Conservation (phyloP, 192 early-diverging fungal genomes). For the Coemansia sp. region DNA sequence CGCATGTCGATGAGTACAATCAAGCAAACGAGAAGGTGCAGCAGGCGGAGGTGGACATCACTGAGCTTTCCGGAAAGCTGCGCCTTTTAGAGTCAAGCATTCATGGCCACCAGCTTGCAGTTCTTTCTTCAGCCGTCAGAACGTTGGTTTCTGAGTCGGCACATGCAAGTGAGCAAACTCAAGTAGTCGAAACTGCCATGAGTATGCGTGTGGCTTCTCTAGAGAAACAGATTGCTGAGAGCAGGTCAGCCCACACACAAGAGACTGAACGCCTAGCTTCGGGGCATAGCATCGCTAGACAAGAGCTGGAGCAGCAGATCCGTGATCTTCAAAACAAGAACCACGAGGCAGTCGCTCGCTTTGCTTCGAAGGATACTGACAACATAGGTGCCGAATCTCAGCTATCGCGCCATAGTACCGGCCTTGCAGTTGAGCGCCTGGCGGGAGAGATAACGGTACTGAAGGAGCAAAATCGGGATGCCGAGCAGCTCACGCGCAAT, state of each 20-base stretch:
- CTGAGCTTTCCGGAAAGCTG: constrained; percentile 30
- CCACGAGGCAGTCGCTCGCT: constrained; percentile 31
- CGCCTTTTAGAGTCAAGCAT: constrained; percentile 25
- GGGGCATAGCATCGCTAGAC: background rate
- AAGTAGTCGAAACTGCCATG: background rate
- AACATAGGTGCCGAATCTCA: constrained; percentile 22
- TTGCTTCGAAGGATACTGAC: constrained; percentile 17
- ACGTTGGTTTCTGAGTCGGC: constrained; percentile 32
- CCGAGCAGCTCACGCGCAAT: constrained; percentile 17
- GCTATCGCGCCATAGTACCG: constrained; percentile 42
- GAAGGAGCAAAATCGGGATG: constrained; percentile 35
- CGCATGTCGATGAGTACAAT: constrained; percentile 31
- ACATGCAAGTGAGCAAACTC: constrained; percentile 2
- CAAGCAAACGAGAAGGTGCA: constrained; percentile 20
- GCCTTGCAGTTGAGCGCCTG: constrained; percentile 40
- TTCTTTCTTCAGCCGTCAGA: constrained; percentile 31
- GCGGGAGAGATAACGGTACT: constrained; percentile 45
- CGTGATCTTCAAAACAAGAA: constrained; percentile 34
- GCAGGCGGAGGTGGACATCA: constrained; percentile 32
- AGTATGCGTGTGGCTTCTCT: constrained; percentile 5
- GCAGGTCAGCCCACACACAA: background rate
- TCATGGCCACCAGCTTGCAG: constrained; percentile 41
- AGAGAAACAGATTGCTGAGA: constrained; percentile 7
- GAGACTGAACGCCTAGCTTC: constrained; percentile 5
- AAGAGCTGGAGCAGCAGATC: constrained; percentile 29